phyloP scores from a whole-genome alignment of 108 stramenopile species.

The Discostella stelligeroides region DNA sequence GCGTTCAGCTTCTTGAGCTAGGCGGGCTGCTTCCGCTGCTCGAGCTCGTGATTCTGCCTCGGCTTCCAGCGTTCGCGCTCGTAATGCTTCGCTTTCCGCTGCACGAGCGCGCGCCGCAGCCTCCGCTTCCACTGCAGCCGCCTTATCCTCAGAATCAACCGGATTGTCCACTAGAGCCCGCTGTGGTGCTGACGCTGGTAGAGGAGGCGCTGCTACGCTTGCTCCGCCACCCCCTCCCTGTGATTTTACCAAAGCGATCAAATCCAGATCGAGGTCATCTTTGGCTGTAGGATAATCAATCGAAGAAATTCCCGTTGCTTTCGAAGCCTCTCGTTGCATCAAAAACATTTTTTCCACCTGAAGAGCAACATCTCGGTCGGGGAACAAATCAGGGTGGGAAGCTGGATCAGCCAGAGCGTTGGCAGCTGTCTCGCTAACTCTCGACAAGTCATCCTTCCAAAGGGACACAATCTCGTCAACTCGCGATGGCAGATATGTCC shows the following conservation, averaged over 20 bases:
- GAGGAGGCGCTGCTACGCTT: constrained; percentile 27
- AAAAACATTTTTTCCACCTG: constrained; percentile 93
- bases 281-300: constrained; percentile 84
- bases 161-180: constrained; percentile 34
- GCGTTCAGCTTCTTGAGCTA: constrained; percentile 38
- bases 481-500: constrained; percentile 95
- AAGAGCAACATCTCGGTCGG: constrained; percentile 88
- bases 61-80: constrained; percentile 29
- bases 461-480: constrained; percentile 88
- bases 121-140: constrained; percentile 16
- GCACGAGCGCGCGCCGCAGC: constrained; percentile 1
- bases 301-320: constrained; percentile 71
- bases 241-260: constrained; percentile 85
- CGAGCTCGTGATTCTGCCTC: constrained; percentile 47
- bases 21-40: constrained; percentile 41
- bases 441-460: constrained; percentile 92
- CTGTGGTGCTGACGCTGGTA: constrained; percentile 32
- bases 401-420: constrained; percentile 88
- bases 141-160: constrained; percentile 30
- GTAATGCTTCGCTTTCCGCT: constrained; percentile 23
- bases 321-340: constrained; percentile 71
- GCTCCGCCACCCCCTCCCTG: constrained; percentile 53
- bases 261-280: constrained; percentile 88
- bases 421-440: constrained; percentile 88
- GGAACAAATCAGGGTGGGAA: constrained; percentile 88